Percentiles rank a stretch among this genome's conserved stretches.
Conservation (phyloP, 129 eudicot species). For the Pseudognaphalium luteoalbum region DNA sequence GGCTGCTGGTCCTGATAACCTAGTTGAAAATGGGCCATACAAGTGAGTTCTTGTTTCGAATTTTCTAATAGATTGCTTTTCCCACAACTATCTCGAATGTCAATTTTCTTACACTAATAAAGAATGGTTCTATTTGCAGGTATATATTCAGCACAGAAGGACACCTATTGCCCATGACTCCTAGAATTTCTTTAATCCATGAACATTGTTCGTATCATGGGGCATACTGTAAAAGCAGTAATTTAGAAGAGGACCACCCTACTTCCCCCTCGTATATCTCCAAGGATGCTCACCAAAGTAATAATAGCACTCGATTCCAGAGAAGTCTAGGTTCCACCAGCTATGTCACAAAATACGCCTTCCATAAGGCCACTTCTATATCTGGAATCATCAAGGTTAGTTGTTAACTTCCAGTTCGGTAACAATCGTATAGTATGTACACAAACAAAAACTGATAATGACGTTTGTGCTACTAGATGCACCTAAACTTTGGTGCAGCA, state of each 20-base stretch:
- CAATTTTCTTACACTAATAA: not conserved
- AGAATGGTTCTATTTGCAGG: conserved; percentile 35
- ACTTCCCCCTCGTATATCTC: conserved; percentile 35
- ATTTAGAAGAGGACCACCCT: conserved; percentile 39
- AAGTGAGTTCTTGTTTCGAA: conserved; percentile 48
- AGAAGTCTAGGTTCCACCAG: conserved; percentile 39
- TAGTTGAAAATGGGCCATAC: conserved; percentile 96
- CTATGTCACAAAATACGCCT: conserved; percentile 36
- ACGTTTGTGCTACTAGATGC: no score
- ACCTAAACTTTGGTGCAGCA: no score
- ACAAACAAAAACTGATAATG: no score
- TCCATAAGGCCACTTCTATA: conserved; percentile 40
- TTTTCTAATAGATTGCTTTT: not conserved
- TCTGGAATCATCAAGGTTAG: conserved; percentile 77
- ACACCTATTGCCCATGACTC: conserved; percentile 83
- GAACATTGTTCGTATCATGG: conserved; percentile 88
- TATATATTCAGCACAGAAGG: conserved; percentile 96
- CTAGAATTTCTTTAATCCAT: conserved; percentile 69
- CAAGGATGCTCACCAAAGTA: conserved; percentile 34
- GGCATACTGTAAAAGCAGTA: conserved; percentile 58
- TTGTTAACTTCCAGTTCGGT: not conserved
- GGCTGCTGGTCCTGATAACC: conserved; percentile 93
- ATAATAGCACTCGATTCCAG: conserved; percentile 45
- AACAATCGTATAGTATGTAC: not conserved
- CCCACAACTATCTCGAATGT: not conserved